Percentiles rank a stretch among this genome's conserved stretches.
phyloP scores from a whole-genome alignment of 345 rosid species.

The Populus davidiana region DNA sequence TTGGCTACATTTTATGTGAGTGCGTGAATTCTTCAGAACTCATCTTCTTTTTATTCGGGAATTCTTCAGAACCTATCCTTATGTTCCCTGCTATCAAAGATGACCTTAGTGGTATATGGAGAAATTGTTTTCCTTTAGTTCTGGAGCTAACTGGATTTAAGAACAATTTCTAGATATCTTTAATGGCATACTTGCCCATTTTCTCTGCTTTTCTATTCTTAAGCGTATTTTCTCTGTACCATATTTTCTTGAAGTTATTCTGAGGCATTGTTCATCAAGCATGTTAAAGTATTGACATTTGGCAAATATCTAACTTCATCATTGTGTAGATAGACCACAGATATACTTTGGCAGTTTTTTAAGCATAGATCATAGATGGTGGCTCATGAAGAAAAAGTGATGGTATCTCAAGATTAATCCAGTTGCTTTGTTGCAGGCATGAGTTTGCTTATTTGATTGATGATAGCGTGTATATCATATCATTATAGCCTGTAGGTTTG shows the following conservation, averaged over 20 bases:
- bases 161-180: neutral
- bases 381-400: neutral
- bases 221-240: no score
- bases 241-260: no score
- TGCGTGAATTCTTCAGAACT: no score
- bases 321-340: no score
- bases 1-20: no score
- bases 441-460: neutral
- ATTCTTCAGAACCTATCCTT: no score
- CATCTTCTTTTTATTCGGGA: no score
- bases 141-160: neutral
- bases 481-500: neutral
- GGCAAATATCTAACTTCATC: neutral
- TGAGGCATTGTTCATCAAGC: no score
- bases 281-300: neutral
- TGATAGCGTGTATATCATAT: neutral
- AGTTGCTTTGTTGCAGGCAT: neutral
- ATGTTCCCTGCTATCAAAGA: neutral
- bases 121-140: neutral
- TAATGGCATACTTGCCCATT: neutral
- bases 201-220: no score
- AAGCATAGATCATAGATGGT: neutral
- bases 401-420: neutral
- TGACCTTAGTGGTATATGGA: neutral
- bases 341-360: neutral